Conservation (phyloP, 805 yeast genomes). For the Ogataea neopini region DNA sequence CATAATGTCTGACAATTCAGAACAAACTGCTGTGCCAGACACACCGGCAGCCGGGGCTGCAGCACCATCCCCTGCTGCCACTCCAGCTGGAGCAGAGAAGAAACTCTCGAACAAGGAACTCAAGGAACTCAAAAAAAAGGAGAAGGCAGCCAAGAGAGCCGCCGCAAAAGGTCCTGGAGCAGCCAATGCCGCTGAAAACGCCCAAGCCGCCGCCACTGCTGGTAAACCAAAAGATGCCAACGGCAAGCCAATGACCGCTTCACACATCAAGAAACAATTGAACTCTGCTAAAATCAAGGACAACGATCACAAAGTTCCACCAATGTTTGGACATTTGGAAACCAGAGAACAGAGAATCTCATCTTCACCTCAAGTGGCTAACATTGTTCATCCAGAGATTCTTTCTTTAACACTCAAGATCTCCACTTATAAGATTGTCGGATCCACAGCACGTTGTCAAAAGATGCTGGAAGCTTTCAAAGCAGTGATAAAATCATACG, state of each 20-base stretch:
- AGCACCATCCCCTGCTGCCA: too few species aligned
- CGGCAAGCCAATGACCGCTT: constrained; percentile 45
- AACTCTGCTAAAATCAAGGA: constrained; percentile 50
- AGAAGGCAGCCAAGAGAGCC: constrained; percentile 90
- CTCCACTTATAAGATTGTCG: constrained; percentile 83
- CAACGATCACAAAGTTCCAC: constrained; percentile 50
- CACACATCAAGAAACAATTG: constrained; percentile 55
- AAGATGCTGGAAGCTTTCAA: constrained; percentile 86
- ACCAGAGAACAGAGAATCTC: constrained; percentile 75
- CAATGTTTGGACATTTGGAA: constrained; percentile 77
- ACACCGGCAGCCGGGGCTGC: too few species aligned
- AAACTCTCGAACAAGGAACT: constrained; percentile 71
- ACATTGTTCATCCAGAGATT: constrained; percentile 84
- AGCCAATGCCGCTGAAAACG: constrained; percentile 10
- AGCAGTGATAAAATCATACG: constrained; percentile 73
- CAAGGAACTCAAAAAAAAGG: constrained; percentile 83
- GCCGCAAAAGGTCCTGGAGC: constrained; percentile 67
- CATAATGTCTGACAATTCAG: constrained; percentile 7
- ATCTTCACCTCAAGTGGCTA: constrained; percentile 54
- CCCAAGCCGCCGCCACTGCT: constrained; percentile 35
- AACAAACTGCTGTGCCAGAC: neutral
- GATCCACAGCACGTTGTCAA: constrained; percentile 82
- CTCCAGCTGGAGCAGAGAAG: constrained; percentile 5
- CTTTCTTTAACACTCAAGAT: constrained; percentile 75
- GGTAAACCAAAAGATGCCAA: constrained; percentile 22